Conservation (phyloP, 805 yeast genomes). For the Barnettozyma californica region DNA sequence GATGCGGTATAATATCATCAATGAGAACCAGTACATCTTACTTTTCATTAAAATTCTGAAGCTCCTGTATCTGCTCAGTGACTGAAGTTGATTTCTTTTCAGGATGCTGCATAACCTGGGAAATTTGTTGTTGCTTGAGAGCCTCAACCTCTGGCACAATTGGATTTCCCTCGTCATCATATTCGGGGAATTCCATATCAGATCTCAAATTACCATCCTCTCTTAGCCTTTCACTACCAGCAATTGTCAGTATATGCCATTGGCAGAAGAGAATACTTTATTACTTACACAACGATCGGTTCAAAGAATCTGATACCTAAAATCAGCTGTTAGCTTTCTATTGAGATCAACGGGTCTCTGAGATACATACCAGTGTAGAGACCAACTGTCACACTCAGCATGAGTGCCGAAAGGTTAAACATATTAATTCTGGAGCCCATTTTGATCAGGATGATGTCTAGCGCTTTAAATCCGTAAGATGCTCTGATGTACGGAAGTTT, state of each 20-base stretch:
- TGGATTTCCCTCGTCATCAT: slow-evolving; percentile 39
- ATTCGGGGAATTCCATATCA: slow-evolving; percentile 54
- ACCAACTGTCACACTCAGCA: slow-evolving; percentile 32
- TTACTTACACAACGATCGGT: slow-evolving; percentile 61
- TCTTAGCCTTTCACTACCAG: slow-evolving; percentile 48
- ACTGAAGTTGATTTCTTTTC: not conserved
- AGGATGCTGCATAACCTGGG: not conserved
- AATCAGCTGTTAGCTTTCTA: not conserved
- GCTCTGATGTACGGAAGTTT: no score
- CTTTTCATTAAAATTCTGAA: not conserved
- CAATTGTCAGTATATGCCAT: slow-evolving; percentile 5
- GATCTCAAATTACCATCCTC: slow-evolving; percentile 60
- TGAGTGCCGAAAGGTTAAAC: slow-evolving; percentile 23
- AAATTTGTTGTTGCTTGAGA: slow-evolving; percentile 1
- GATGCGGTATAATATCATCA: not conserved
- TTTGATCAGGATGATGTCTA: not conserved
- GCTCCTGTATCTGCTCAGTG: slow-evolving; percentile 2
- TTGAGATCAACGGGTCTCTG: not conserved
- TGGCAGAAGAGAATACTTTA: not conserved
- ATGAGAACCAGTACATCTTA: not conserved
- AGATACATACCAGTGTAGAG: slow-evolving; percentile 35
- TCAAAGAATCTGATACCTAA: slow-evolving; percentile 62
- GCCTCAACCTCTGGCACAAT: slow-evolving; percentile 21
- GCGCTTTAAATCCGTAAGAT: not conserved
- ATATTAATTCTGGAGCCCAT: slow-evolving; percentile 25